Evolutionary conservation across 192 early-diverging fungal genomes (phyloP).

Genomic region (Glomus cerebriforme): DNA sequence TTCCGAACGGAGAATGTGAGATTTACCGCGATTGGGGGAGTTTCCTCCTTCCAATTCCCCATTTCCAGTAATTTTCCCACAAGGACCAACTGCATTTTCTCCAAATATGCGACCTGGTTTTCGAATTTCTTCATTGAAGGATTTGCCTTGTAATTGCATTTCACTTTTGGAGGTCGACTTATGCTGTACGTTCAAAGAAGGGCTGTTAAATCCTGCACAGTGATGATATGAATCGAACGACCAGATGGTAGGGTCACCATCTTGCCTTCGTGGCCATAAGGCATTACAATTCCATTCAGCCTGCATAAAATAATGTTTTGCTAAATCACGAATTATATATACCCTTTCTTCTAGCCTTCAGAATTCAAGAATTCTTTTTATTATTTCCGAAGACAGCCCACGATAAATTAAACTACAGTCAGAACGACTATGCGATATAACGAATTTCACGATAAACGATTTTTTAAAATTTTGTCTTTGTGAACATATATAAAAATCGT

Average conservation of each 20-base stretch:
- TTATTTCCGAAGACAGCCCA: too few species aligned
- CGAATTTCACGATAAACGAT: too few species aligned
- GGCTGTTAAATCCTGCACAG: not conserved
- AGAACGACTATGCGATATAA: too few species aligned
- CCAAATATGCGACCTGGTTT: slow-evolving; percentile 7
- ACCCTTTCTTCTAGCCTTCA: not conserved
- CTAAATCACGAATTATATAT: slow-evolving; percentile 10
- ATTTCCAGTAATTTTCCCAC: not conserved
- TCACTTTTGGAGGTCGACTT: not conserved
- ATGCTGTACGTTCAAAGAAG: slow-evolving; percentile 12
- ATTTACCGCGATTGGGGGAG: slow-evolving; percentile 4
- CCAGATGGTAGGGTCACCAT: not conserved
- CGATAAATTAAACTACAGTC: too few species aligned
- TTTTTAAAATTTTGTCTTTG: too few species aligned
- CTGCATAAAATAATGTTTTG: slow-evolving; percentile 6
- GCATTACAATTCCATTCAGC: not conserved
- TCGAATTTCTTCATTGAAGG: slow-evolving; percentile 15
- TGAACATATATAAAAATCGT: too few species aligned
- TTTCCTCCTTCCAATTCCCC: not conserved
- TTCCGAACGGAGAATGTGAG: not conserved
- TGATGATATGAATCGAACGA: slow-evolving; percentile 12
- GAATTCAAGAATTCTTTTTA: slow-evolving; percentile 8
- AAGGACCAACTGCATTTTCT: not conserved
- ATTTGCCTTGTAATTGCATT: slow-evolving; percentile 7
- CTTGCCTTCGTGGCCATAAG: slow-evolving; percentile 2